Evolutionary conservation across 169 alveolate genomes (phyloP), one percentile per base, ranked within the genome.

Genomic region (Toxoplasma gondii): DNA sequence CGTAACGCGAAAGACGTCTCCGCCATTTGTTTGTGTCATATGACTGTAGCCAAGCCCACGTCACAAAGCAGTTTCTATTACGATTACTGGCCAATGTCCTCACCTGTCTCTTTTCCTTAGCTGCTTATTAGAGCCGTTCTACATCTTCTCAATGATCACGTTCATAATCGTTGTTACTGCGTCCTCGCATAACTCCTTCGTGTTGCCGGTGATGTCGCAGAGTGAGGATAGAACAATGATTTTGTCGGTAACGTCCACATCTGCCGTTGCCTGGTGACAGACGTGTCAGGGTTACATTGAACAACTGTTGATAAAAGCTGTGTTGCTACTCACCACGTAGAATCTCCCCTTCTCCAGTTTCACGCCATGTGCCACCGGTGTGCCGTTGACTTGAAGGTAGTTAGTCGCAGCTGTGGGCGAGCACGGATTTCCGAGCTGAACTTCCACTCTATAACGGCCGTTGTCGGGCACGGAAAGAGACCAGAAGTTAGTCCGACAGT

Each of bases 401-500:
- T 49, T 45, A 29, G 41, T 87, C 27, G 41, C 95, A 41, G 39
- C 27, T 9, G 24, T 67, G 45, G 95, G 44, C 45, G n/a, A 34
- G 44, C 94, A 93, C 44, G 95, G 95, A 45, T 64, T 49, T 64
- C 90, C 95, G n/a, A 93, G 58, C 44, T 84, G 95, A 41, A 87
- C 93, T 36, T 64, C 88, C 81, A 93, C 29, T 36, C 49, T 27
- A 74, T 93, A 93, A 5, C 36, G 49, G 34, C 95, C 95, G 69
- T 84, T 53, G 24, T 39, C 93, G 36, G 95, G 90, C 36, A 93
- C 69, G 0, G 88, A 38, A 16, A 93, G 0, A 5, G 95, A 93
- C 95, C 95, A 93, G 49, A 93, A 93, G 93, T 93, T 93, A 19
- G 93, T 49, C 19, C 64, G 58, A 34, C 95, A 93, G 69, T 90